These are phyloP conservation scores for Coemansia sp. DNA, from an alignment of 192 early-diverging fungal species.

Conservation along the genomic window DNA sequence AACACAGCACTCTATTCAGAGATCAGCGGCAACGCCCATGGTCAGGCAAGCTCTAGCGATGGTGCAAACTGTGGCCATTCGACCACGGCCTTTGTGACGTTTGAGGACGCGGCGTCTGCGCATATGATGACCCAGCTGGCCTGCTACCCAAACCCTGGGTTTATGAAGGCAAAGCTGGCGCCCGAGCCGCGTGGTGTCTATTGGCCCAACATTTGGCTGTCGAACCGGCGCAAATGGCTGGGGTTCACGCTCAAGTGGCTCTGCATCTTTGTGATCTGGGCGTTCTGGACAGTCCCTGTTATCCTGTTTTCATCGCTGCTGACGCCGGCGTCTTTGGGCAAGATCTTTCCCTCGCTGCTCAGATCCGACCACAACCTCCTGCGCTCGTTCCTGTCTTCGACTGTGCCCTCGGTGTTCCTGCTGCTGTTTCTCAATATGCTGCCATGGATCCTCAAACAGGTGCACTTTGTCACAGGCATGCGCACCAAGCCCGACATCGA, in stretches of 20 bases:
- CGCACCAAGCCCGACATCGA: slow-evolving; percentile 45
- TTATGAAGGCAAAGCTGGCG: slow-evolving; percentile 58
- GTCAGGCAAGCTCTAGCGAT: not conserved
- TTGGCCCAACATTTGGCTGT: slow-evolving; percentile 71
- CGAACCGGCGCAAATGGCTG: slow-evolving; percentile 52
- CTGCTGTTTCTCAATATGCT: slow-evolving; percentile 64
- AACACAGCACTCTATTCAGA: not conserved
- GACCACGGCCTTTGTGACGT: slow-evolving; percentile 76
- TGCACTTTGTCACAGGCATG: slow-evolving; percentile 37
- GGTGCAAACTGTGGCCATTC: slow-evolving; percentile 22
- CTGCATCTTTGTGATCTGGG: slow-evolving; percentile 62
- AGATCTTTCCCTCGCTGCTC: slow-evolving; percentile 59
- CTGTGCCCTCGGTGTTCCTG: slow-evolving; percentile 71
- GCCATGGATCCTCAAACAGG: slow-evolving; percentile 63
- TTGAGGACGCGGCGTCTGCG: slow-evolving; percentile 66
- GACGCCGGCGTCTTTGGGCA: slow-evolving; percentile 56
- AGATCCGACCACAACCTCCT: slow-evolving; percentile 53
- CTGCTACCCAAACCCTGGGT: slow-evolving; percentile 61
- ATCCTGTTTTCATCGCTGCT: slow-evolving; percentile 63
- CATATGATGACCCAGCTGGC: slow-evolving; percentile 65
- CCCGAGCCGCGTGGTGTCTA: slow-evolving; percentile 74
- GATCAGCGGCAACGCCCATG: not conserved
- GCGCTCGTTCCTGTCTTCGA: slow-evolving; percentile 60
- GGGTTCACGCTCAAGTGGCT: slow-evolving; percentile 55
- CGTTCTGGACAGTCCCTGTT: slow-evolving; percentile 75